phyloP scores from a whole-genome alignment of 2,329 filamentous ascomycete species.

The Aspergillus sclerotialis region DNA sequence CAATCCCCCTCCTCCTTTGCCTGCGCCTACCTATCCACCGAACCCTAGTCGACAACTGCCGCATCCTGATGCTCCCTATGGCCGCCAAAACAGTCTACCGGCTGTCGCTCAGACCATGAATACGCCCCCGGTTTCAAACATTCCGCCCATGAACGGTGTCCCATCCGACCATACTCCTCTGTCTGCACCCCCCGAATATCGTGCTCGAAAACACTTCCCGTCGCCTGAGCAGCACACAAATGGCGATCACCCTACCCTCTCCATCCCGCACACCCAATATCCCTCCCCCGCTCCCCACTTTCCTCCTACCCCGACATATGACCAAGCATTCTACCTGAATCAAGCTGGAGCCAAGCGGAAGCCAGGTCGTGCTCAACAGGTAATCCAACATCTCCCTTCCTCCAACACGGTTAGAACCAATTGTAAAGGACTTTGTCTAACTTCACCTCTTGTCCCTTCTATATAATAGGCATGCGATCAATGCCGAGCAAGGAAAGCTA shows the following conservation, averaged over 20 bases:
- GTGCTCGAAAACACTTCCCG: conserved; percentile 24
- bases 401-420: not conserved
- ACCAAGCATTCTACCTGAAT: conserved; percentile 23
- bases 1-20: conserved; percentile 20
- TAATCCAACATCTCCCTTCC: conserved; percentile 9
- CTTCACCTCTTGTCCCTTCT: not conserved
- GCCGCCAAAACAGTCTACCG: conserved; percentile 24
- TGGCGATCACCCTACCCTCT: conserved; percentile 24
- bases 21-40: conserved; percentile 21
- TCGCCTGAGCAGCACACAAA: conserved; percentile 23
- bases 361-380: conserved; percentile 34
- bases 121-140: conserved; percentile 19
- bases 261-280: conserved; percentile 25
- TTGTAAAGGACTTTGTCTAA: conserved; percentile 4
- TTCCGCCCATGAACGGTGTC: conserved; percentile 27
- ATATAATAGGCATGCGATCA: conserved; percentile 77
- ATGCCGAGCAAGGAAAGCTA: conserved; percentile 80
- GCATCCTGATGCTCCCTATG: conserved; percentile 28
- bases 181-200: conserved; percentile 27
- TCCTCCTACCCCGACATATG: conserved; percentile 22
- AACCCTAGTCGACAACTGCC: conserved; percentile 28
- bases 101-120: conserved; percentile 19
- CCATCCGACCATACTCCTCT: conserved; percentile 25
- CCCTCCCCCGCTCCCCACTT: conserved; percentile 17
- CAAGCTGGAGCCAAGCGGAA: conserved; percentile 30